Percentiles rank a stretch among this genome's conserved stretches.
These are phyloP conservation scores for Dactylorhiza incarnata DNA, from an alignment of 106 monocot genomes.

Conservation along the genomic window DNA sequence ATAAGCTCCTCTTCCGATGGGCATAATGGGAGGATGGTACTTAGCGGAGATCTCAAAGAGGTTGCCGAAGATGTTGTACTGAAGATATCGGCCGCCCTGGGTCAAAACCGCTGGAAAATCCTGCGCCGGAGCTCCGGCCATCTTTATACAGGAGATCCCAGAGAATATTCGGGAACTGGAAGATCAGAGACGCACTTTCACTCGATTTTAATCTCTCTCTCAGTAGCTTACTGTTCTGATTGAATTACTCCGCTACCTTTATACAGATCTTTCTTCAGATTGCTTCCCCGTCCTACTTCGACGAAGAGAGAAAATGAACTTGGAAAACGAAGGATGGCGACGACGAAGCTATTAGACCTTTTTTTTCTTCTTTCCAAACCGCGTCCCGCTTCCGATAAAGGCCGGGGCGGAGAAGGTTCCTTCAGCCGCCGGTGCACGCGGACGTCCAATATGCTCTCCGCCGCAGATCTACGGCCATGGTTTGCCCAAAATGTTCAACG, in stretches of 20 bases:
- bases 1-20: slow-evolving; percentile 93
- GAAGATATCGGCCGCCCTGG: slow-evolving; percentile 63
- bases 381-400: background rate
- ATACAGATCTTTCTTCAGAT: background rate
- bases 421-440: background rate
- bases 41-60: slow-evolving; percentile 79
- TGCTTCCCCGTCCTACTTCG: background rate
- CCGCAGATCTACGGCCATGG: background rate
- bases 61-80: slow-evolving; percentile 83
- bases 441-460: slow-evolving; percentile 3
- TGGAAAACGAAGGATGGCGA: background rate
- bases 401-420: background rate
- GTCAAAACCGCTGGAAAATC: slow-evolving; percentile 45
- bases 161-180: background rate
- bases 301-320: background rate
- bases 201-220: background rate
- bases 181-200: background rate
- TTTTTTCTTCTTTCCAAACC: background rate
- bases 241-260: background rate
- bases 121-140: slow-evolving; percentile 40
- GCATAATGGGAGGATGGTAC: slow-evolving; percentile 90
- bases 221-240: background rate
- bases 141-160: background rate
- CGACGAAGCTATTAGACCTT: background rate
- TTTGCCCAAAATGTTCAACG: slow-evolving; percentile 9